phyloP scores from a whole-genome alignment of 345 rosid genomes.

The Citrus mangshanensis region DNA sequence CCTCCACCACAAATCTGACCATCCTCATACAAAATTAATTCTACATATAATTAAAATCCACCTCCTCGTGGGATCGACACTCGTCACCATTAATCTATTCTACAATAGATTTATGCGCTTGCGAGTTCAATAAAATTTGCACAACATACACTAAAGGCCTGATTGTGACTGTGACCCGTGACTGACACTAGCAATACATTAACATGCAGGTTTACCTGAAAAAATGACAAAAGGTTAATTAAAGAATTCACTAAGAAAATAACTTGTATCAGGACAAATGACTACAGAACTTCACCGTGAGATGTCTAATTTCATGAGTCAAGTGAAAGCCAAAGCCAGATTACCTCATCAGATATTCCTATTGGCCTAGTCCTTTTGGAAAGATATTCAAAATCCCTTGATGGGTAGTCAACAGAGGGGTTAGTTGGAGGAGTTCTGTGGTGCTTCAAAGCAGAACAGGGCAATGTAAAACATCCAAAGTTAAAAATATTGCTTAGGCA shows the following conservation, averaged over 20 bases:
- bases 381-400: constrained; percentile 84
- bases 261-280: constrained; percentile 1
- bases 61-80: no score
- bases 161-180: constrained; percentile 83
- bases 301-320: not conserved
- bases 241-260: constrained; percentile 4
- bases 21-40: no score
- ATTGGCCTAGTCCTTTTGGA: constrained; percentile 87
- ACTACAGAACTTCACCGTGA: not conserved
- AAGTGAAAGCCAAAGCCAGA: constrained; percentile 12
- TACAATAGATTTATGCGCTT: no score
- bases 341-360: constrained; percentile 93
- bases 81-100: no score
- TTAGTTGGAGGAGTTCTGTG: constrained; percentile 93
- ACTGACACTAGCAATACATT: constrained; percentile 79
- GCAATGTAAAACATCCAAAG: constrained; percentile 20
- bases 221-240: not conserved
- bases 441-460: constrained; percentile 66
- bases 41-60: no score
- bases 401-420: constrained; percentile 76
- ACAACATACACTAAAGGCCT: constrained; percentile 35
- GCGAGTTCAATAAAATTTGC: no score
- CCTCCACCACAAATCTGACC: no score
- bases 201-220: constrained; percentile 76
- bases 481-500: constrained; percentile 10